These are phyloP conservation scores for Cyamopsis tetragonoloba DNA, from an alignment of 306 rosid species.

Conservation along the genomic window DNA sequence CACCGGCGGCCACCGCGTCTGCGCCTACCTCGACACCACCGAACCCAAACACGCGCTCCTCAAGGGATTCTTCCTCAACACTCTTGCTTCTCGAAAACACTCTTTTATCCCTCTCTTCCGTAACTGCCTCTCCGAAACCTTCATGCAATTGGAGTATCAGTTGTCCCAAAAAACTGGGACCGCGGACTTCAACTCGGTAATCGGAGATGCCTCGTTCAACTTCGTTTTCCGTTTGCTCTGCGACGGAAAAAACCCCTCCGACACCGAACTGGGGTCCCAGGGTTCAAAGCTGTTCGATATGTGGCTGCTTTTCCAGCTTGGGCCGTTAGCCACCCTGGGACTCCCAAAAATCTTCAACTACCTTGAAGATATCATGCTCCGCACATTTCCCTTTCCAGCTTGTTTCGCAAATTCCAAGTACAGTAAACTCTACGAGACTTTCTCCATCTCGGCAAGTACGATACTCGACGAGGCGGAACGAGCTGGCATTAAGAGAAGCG, in stretches of 20 bases:
- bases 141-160: constrained; percentile 33
- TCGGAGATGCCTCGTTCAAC: constrained; percentile 35
- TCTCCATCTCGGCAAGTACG: not conserved
- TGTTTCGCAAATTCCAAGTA: constrained; percentile 37
- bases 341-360: constrained; percentile 42
- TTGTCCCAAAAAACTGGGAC: not conserved
- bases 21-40: constrained; percentile 57
- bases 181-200: constrained; percentile 27
- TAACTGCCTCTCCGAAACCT: constrained; percentile 15
- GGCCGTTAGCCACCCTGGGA: constrained; percentile 43
- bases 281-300: constrained; percentile 30
- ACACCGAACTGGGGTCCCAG: constrained; percentile 14
- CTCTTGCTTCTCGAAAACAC: constrained; percentile 32
- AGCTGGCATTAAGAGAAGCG: constrained; percentile 39
- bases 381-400: constrained; percentile 45
- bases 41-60: constrained; percentile 49
- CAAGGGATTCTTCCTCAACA: constrained; percentile 39
- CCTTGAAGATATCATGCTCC: constrained; percentile 52
- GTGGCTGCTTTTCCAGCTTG: constrained; percentile 55
- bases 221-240: constrained; percentile 47
- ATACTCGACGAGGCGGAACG: constrained; percentile 47
- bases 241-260: constrained; percentile 28
- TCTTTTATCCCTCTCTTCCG: constrained; percentile 50
- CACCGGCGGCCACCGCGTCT: constrained; percentile 68
- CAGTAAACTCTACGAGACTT: constrained; percentile 43